These are phyloP conservation scores for Coemansia sp. DNA, from an alignment of 192 early-diverging fungal species.

Conservation along the genomic window DNA sequence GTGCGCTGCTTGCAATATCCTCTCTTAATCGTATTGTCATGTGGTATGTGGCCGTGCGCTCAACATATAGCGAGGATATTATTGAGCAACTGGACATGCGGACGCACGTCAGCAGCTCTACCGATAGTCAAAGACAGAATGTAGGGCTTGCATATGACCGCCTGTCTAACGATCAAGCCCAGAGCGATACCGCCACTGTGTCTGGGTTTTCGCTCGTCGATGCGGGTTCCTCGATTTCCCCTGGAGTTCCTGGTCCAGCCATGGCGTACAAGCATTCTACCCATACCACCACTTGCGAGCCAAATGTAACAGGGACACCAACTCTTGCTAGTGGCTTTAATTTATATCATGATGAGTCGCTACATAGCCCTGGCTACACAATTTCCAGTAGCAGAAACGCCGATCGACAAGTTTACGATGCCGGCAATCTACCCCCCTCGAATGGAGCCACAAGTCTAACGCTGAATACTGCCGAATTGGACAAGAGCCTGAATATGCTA, in stretches of 20 bases:
- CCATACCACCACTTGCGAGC: background rate
- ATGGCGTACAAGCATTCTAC: background rate
- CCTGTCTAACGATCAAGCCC: background rate
- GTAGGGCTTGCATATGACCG: background rate
- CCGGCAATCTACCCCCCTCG: background rate
- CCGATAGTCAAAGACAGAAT: background rate
- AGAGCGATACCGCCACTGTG: background rate
- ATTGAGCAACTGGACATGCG: slow-evolving; percentile 29
- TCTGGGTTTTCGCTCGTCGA: background rate
- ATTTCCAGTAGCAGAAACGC: background rate
- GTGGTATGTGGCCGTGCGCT: slow-evolving; percentile 40
- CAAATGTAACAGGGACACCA: background rate
- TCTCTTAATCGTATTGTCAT: slow-evolving; percentile 47
- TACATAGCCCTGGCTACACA: background rate
- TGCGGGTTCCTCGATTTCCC: background rate
- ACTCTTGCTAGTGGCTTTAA: background rate
- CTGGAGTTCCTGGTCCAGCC: background rate
- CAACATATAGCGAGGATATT: slow-evolving; percentile 39
- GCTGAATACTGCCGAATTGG: slow-evolving; percentile 12
- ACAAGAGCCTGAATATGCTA: slow-evolving; percentile 44
- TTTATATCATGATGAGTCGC: background rate
- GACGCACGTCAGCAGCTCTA: background rate
- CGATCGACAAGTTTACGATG: background rate
- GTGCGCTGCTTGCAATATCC: slow-evolving; percentile 44
- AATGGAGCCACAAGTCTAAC: background rate